These are phyloP conservation scores for Cryphonectria nitschkei DNA, from an alignment of 2,329 filamentous ascomycete genomes.

Conservation along the genomic window DNA sequence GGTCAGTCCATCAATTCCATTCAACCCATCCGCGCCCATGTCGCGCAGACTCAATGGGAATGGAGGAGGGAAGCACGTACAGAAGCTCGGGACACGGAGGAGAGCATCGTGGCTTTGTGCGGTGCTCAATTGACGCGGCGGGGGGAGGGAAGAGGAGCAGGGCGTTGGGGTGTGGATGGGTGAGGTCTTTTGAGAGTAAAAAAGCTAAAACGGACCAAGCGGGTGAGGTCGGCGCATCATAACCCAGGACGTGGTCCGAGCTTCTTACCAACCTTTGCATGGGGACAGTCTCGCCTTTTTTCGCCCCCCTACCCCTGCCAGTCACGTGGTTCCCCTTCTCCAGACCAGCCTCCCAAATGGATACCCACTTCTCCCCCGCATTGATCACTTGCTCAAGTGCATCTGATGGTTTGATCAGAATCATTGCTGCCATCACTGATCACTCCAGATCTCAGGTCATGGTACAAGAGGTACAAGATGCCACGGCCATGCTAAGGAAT, in stretches of 20 bases:
- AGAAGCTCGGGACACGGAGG: slow-evolving; percentile 58
- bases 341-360: slow-evolving; percentile 8
- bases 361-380: slow-evolving; percentile 9
- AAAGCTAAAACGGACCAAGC: slow-evolving; percentile 26
- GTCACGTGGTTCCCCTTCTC: slow-evolving; percentile 33
- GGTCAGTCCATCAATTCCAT: slow-evolving; percentile 15
- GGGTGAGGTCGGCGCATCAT: slow-evolving; percentile 25
- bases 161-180: slow-evolving; percentile 36
- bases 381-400: neutral
- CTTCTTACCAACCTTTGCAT: slow-evolving; percentile 8
- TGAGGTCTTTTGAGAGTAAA: slow-evolving; percentile 46
- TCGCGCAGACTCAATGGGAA: neutral
- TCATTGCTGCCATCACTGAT: neutral
- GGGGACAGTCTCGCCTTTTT: neutral
- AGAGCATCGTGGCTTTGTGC: slow-evolving; percentile 57
- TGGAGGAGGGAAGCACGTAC: slow-evolving; percentile 46
- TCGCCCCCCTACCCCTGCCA: neutral
- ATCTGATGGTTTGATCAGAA: neutral
- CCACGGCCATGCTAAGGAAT: neutral
- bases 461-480: neutral
- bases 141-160: slow-evolving; percentile 33
- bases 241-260: slow-evolving; percentile 11
- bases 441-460: neutral
- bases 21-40: neutral
- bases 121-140: slow-evolving; percentile 51